phyloP scores from a whole-genome alignment of 129 eudicot genomes.

The Saussurea involucrata region DNA sequence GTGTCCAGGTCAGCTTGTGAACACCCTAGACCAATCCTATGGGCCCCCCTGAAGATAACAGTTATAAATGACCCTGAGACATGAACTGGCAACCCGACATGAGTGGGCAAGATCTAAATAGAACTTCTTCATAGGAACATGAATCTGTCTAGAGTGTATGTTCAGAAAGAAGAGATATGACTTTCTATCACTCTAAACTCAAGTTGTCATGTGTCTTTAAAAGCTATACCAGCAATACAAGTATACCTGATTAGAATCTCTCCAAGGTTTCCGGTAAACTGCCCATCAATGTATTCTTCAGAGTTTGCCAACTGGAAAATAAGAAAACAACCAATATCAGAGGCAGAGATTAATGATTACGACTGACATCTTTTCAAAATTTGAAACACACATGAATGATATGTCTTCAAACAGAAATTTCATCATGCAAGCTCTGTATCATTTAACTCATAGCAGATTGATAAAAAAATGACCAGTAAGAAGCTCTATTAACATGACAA shows the following conservation, averaged over 20 bases:
- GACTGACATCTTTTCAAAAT: not conserved
- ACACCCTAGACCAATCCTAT: not conserved
- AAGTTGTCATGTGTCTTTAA: not conserved
- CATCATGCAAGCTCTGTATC: not conserved
- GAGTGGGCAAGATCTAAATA: not conserved
- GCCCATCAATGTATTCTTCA: constrained; percentile 90
- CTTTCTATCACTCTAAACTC: not conserved
- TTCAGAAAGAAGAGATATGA: not conserved
- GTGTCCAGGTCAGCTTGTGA: not conserved
- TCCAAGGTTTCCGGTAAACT: constrained; percentile 76
- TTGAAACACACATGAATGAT: not conserved
- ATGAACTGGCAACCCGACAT: not conserved
- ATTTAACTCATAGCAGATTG: not conserved
- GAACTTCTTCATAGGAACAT: not conserved
- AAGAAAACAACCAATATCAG: constrained; percentile 5
- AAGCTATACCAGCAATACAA: not conserved
- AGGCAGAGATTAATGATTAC: not conserved
- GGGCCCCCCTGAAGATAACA: not conserved
- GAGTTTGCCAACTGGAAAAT: constrained; percentile 72
- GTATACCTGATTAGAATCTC: constrained; percentile 87
- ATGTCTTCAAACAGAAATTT: not conserved
- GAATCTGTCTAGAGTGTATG: not conserved
- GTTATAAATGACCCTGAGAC: not conserved
- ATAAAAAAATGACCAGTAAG: not conserved
- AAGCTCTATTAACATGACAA: not conserved